phyloP scores from a whole-genome alignment of 2,329 filamentous ascomycete genomes.

The Verticillium nubilum region DNA sequence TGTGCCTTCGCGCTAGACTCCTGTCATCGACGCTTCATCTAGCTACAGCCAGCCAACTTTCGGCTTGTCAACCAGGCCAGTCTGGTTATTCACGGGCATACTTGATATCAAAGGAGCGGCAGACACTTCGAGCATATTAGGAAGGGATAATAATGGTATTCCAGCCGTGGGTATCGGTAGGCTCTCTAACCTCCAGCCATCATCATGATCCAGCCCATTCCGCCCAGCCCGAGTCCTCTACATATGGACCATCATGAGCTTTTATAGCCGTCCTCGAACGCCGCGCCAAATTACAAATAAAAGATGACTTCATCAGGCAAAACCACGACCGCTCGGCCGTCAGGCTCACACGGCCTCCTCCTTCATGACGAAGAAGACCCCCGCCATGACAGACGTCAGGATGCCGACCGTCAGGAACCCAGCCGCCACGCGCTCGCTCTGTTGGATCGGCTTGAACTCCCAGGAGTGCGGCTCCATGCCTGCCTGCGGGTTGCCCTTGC shows the following conservation, averaged over 20 bases:
- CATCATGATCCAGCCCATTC: not conserved
- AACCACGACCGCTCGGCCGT: not conserved
- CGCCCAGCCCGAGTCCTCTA: not conserved
- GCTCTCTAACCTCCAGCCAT: not conserved
- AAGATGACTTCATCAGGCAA: too few relatives aligned
- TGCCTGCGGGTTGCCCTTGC: slow-evolving; percentile 42
- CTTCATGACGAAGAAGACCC: slow-evolving; percentile 42
- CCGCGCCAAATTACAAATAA: not conserved
- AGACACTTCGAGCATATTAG: not conserved
- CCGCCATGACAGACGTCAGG: slow-evolving; percentile 40
- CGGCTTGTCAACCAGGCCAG: too few relatives aligned
- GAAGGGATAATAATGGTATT: not conserved
- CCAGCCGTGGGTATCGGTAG: not conserved
- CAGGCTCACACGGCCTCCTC: slow-evolving; percentile 11
- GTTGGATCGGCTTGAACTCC: slow-evolving; percentile 34
- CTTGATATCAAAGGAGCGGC: too few relatives aligned
- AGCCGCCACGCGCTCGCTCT: slow-evolving; percentile 47
- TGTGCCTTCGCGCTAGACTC: not conserved
- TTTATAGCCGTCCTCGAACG: not conserved
- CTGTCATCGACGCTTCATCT: too few relatives aligned
- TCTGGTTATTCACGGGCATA: too few relatives aligned
- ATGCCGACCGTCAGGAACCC: slow-evolving; percentile 50
- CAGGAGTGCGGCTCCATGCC: slow-evolving; percentile 27
- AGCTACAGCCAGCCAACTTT: too few relatives aligned
- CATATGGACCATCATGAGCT: not conserved